Evolutionary conservation across 2,329 filamentous ascomycete species (phyloP).

Genomic region (Colletotrichum tropicicola): DNA sequence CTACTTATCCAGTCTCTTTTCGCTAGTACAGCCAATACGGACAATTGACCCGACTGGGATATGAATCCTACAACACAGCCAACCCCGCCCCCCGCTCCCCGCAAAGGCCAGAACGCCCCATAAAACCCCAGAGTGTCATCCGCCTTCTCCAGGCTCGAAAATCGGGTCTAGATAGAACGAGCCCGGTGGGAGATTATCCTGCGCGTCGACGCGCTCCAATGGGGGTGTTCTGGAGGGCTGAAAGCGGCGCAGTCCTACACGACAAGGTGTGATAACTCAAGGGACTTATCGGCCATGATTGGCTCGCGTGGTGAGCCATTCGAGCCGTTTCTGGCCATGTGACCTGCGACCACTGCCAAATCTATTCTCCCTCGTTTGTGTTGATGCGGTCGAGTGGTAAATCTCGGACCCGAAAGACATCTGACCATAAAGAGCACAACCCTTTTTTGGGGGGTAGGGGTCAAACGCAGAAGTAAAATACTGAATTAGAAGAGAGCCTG

Average conservation of each 20-base stretch:
- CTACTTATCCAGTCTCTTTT: neutral
- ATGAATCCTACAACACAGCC: slow-evolving; percentile 7
- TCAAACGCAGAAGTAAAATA: too few relatives aligned
- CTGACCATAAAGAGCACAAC: too few relatives aligned
- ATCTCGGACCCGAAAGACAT: too few relatives aligned
- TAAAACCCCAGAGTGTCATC: slow-evolving; percentile 22
- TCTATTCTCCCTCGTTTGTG: neutral
- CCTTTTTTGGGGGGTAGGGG: too few relatives aligned
- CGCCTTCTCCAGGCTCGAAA: neutral
- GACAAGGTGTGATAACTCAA: neutral
- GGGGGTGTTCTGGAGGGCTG: neutral
- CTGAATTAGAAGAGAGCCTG: too few relatives aligned
- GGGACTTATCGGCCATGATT: neutral
- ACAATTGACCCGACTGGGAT: neutral
- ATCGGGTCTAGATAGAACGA: slow-evolving; percentile 21
- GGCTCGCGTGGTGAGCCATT: neutral
- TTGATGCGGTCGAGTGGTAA: neutral
- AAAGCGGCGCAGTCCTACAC: neutral
- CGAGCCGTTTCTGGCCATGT: neutral
- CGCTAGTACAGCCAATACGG: neutral
- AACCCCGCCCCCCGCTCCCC: slow-evolving; percentile 22
- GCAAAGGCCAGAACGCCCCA: slow-evolving; percentile 9
- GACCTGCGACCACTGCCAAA: neutral
- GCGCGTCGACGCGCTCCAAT: slow-evolving; percentile 25
- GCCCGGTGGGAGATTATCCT: slow-evolving; percentile 1